phyloP scores from a whole-genome alignment of 495 filamentous ascomycete species.

The Geopyxis carbonaria region DNA sequence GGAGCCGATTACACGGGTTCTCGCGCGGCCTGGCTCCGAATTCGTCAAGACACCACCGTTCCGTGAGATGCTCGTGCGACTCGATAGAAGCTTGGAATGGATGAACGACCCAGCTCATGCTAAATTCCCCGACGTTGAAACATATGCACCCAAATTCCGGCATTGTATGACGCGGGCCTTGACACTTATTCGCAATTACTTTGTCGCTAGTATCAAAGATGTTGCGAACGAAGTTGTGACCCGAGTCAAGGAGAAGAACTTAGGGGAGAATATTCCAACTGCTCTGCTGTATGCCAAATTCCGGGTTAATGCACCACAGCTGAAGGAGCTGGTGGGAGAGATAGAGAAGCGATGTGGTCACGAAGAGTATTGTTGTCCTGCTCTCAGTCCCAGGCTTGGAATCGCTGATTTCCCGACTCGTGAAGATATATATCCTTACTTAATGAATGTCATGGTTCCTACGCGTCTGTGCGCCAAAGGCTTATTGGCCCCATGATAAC shows the following conservation, averaged over 20 bases:
- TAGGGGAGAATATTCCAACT: constrained; percentile 63
- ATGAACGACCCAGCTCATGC: constrained; percentile 34
- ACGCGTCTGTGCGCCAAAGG: constrained; percentile 18
- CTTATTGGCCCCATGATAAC: constrained; percentile 38
- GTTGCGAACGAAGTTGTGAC: constrained; percentile 52
- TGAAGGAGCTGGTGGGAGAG: constrained; percentile 21
- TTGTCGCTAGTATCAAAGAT: constrained; percentile 54
- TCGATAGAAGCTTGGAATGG: constrained; percentile 66
- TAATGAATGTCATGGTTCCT: constrained; percentile 22
- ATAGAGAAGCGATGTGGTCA: constrained; percentile 24
- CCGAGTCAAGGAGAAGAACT: constrained; percentile 48
- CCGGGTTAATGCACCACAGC: constrained; percentile 32
- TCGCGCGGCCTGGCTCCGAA: constrained; percentile 87
- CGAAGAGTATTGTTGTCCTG: constrained; percentile 16
- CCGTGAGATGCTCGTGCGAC: constrained; percentile 68
- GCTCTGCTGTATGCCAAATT: constrained; percentile 66
- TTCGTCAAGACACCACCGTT: constrained; percentile 62
- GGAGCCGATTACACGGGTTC: constrained; percentile 69
- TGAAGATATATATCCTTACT: constrained; percentile 20
- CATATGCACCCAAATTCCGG: constrained; percentile 57
- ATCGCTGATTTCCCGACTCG: not conserved
- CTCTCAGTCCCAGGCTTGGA: not conserved
- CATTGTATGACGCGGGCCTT: constrained; percentile 53
- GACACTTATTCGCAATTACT: constrained; percentile 72
- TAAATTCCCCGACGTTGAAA: constrained; percentile 66